These are phyloP conservation scores for Mytilinidion resinicola DNA, from an alignment of 495 filamentous ascomycete genomes.

Conservation along the genomic window DNA sequence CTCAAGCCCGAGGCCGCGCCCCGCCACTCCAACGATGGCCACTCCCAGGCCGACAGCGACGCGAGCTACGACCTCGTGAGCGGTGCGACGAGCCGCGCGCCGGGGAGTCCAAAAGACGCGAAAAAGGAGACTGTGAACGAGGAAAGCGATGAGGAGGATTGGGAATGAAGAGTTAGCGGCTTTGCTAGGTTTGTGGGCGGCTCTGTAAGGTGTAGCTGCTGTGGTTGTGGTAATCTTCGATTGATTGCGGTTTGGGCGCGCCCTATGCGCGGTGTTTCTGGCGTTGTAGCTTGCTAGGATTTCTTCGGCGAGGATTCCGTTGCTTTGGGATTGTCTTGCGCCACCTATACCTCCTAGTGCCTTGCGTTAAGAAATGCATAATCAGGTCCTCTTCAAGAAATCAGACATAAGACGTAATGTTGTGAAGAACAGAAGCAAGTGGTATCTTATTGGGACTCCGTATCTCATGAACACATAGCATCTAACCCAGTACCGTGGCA, in stretches of 20 bases:
- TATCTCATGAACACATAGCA: too few species aligned
- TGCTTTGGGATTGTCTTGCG: too few species aligned
- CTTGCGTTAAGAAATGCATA: too few species aligned
- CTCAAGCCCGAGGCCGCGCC: constrained; percentile 40
- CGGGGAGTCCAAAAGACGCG: constrained; percentile 67
- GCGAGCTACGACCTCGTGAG: constrained; percentile 92
- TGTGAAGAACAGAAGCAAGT: too few species aligned
- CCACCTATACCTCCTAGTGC: too few species aligned
- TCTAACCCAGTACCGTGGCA: too few species aligned
- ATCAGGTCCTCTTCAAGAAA: too few species aligned
- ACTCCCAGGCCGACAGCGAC: constrained; percentile 79
- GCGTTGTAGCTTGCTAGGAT: not conserved
- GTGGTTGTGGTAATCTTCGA: not conserved
- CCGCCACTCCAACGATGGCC: constrained; percentile 78
- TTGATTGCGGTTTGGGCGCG: not conserved
- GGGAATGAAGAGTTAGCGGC: constrained; percentile 54
- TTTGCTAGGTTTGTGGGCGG: too few species aligned
- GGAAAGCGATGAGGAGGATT: constrained; percentile 68
- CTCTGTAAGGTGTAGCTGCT: not conserved
- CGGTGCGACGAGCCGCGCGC: constrained; percentile 71
- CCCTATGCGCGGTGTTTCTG: not conserved
- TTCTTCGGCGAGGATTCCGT: too few species aligned
- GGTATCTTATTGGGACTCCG: too few species aligned
- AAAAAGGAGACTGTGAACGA: constrained; percentile 45
- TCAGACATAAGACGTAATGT: too few species aligned